Percentiles rank a stretch among this genome's conserved stretches.
Conservation (phyloP, 495 filamentous ascomycete genomes). For the Talaromyces proteolyticus region DNA sequence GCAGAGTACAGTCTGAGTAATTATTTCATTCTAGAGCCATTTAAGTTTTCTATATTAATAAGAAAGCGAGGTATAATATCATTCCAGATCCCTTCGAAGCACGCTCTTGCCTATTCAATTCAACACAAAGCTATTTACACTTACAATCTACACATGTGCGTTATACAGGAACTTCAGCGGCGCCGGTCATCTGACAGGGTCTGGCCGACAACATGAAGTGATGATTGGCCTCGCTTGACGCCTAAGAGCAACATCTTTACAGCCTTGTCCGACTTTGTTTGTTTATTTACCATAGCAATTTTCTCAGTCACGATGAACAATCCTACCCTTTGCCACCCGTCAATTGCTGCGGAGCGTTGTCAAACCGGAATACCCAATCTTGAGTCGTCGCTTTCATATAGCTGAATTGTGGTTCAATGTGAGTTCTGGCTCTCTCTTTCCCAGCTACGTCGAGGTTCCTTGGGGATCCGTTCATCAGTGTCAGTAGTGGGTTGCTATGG, state of each 20-base stretch:
- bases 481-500: neutral
- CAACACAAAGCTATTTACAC: no score
- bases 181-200: no score
- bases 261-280: neutral
- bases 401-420: neutral
- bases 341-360: neutral
- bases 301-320: neutral
- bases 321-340: neutral
- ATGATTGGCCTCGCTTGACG: neutral
- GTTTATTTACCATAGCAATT: neutral
- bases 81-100: no score
- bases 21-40: no score
- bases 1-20: no score
- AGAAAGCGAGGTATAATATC: no score
- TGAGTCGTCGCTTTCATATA: neutral
- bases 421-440: neutral
- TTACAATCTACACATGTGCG: no score
- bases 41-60: no score
- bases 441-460: neutral
- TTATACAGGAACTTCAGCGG: no score
- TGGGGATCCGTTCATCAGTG: neutral
- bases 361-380: neutral
- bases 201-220: neutral
- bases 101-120: no score
- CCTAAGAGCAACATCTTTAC: neutral